Conservation (phyloP, 2,329 filamentous ascomycete genomes). For the Aspergillus sp. region DNA sequence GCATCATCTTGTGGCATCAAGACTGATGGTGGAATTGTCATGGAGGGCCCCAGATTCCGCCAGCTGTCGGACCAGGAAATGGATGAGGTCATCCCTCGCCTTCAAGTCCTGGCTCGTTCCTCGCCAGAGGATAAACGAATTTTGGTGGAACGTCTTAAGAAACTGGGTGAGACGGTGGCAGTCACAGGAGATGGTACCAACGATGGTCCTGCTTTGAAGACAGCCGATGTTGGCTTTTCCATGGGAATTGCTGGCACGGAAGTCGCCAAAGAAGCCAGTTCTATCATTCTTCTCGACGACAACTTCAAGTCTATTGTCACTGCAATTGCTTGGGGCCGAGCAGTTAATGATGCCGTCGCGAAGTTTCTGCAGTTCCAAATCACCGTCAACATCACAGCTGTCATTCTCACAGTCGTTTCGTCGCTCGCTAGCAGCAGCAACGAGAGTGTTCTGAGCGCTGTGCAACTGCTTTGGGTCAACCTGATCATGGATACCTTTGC, state of each 20-base stretch:
- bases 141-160: constrained; percentile 57
- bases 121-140: constrained; percentile 65
- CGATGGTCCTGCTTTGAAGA: constrained; percentile 61
- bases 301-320: constrained; percentile 63
- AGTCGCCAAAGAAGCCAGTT: constrained; percentile 64
- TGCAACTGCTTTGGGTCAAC: constrained; percentile 94
- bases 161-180: constrained; percentile 59
- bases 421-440: constrained; percentile 68
- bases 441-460: constrained; percentile 74
- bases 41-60: constrained; percentile 66
- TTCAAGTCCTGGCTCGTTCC: constrained; percentile 62
- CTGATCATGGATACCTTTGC: constrained; percentile 97
- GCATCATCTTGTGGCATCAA: constrained; percentile 69
- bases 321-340: constrained; percentile 64
- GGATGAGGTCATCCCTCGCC: constrained; percentile 52
- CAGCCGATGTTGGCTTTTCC: constrained; percentile 63
- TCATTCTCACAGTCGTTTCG: constrained; percentile 80
- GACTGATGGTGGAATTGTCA: constrained; percentile 54
- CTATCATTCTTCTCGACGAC: constrained; percentile 63
- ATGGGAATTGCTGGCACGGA: constrained; percentile 66
- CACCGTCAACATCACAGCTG: constrained; percentile 87
- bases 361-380: constrained; percentile 64
- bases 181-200: constrained; percentile 64
- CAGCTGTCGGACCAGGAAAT: constrained; percentile 57
- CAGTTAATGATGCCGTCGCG: constrained; percentile 63